Evolutionary conservation across 306 rosid genomes (phyloP).

Genomic region (Trifolium pratense): DNA sequence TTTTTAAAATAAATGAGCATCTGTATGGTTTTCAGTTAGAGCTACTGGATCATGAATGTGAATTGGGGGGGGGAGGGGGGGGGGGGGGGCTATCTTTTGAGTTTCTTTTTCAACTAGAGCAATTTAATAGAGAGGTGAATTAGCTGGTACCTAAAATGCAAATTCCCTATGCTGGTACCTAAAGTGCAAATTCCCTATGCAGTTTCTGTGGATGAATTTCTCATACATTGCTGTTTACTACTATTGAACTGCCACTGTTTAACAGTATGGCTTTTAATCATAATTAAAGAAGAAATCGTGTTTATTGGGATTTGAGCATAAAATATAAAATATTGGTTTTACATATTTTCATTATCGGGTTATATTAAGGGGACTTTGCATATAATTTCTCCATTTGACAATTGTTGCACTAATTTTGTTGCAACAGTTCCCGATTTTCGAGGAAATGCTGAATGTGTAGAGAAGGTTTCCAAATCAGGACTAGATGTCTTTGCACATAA

Average conservation of each 20-base stretch:
- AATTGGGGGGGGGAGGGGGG: no score
- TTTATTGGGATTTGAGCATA: not conserved
- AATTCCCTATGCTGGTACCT: no score
- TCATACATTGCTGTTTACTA: constrained; percentile 18
- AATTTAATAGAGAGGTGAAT: constrained; percentile 20
- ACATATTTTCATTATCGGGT: not conserved
- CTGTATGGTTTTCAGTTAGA: no score
- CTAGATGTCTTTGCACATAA: constrained; percentile 97
- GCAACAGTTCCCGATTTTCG: constrained; percentile 90
- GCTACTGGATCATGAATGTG: constrained; percentile 23
- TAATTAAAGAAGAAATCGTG: not conserved
- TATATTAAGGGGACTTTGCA: constrained; percentile 17
- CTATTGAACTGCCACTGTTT: constrained; percentile 3
- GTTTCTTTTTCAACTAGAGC: constrained; percentile 22
- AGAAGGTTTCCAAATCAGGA: constrained; percentile 88
- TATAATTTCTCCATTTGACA: constrained; percentile 29
- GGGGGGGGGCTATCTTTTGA: constrained; percentile 22
- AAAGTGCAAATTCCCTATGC: no score
- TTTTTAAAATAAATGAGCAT: not conserved
- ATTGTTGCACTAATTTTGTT: constrained; percentile 35
- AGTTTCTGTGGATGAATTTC: constrained; percentile 29
- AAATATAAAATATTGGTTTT: no score
- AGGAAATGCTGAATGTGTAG: constrained; percentile 81
- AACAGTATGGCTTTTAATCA: constrained; percentile 17
- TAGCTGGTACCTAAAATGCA: constrained; percentile 1